Percentiles rank a stretch among this genome's conserved stretches.
Evolutionary conservation across 2,329 filamentous ascomycete genomes (phyloP).

Genomic region (Atkinsonella hypoxylon): DNA sequence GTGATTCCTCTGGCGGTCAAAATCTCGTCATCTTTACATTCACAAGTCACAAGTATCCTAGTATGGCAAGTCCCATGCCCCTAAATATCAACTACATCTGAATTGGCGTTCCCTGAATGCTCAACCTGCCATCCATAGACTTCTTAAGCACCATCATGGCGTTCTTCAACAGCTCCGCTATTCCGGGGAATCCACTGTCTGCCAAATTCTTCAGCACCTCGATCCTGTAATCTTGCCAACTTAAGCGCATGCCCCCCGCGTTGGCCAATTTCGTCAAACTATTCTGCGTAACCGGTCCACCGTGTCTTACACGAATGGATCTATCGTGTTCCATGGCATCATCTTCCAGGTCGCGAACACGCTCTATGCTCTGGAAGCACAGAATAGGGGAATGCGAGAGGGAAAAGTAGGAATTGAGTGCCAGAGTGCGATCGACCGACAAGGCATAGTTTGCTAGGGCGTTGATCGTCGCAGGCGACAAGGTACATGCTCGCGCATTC

Average conservation of each 20-base stretch:
- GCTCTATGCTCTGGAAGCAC: slow-evolving; percentile 41
- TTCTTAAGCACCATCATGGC: slow-evolving; percentile 66
- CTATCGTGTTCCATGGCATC: slow-evolving; percentile 29
- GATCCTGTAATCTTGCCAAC: slow-evolving; percentile 64
- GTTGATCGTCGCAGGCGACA: slow-evolving; percentile 32
- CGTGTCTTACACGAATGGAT: slow-evolving; percentile 38
- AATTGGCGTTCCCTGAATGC: slow-evolving; percentile 11
- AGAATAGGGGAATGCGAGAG: slow-evolving; percentile 48
- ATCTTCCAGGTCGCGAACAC: slow-evolving; percentile 46
- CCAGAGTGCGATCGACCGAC: slow-evolving; percentile 32
- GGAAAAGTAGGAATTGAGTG: slow-evolving; percentile 40
- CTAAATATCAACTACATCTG: background rate
- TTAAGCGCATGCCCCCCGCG: slow-evolving; percentile 52
- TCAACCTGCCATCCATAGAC: slow-evolving; percentile 21
- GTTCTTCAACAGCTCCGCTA: slow-evolving; percentile 63
- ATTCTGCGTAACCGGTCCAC: slow-evolving; percentile 57
- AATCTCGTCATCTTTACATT: background rate
- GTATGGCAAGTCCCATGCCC: background rate
- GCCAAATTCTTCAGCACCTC: slow-evolving; percentile 60
- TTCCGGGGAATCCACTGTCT: slow-evolving; percentile 48
- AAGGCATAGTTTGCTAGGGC: slow-evolving; percentile 36
- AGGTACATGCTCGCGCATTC: slow-evolving; percentile 44
- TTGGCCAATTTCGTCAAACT: slow-evolving; percentile 51
- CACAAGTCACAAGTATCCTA: background rate
- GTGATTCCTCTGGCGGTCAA: too few relatives aligned